Base-by-base conservation (phyloP, 2,329 filamentous ascomycete species). In the Drechslerella stenobrocha region DNA sequence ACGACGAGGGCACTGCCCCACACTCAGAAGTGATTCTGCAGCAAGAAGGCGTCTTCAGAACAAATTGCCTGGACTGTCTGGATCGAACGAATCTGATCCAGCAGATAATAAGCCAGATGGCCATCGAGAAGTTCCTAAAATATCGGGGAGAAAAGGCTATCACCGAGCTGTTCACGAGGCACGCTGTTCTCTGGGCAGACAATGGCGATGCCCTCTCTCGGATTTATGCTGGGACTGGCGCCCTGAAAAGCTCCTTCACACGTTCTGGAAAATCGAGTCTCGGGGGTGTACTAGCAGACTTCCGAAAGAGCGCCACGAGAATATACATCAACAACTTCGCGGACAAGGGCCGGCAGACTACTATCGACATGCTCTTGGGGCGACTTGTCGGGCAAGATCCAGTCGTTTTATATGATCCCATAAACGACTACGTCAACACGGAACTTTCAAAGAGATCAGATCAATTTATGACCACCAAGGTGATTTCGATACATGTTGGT, bases 251-350 rank as follows among this genome's bases (percentile, higher is more conserved):
- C 1, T 96, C 91, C 0, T 97, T 96, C 73, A 98, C 93, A 1
- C 83, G 93, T 59, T 86, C 88, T 74, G 93, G 93, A 30, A 97
- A 96, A 77, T 96, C 96, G 89, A 96, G 91, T 8, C 77, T 97
- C 22, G 89, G 91, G 0, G 93, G 93, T 24, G 89, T 91, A 8
- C 84, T 98, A 72, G 91, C 93, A n/a, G 93, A 98, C 78, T 88
- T 90, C 44, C 84, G 92, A 56, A 98, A 98, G 77, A 96, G 90
- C 71, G 91, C 92, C 0, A 93, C 93, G 52, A 83, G 93, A 65
- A 83, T 96, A 70, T 97, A 96, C 75, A 92, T 96, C 78, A 98
- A 98, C 78, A 97, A 96, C 75, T 97, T 98, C 75, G 84, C 90
- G 6, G 93, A 98, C 76, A 95, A 95, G 71, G 88, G 87, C 20